Evolutionary conservation across 73 alveolate genomes (phyloP).

Genomic region (Tetrahymena borealis): DNA sequence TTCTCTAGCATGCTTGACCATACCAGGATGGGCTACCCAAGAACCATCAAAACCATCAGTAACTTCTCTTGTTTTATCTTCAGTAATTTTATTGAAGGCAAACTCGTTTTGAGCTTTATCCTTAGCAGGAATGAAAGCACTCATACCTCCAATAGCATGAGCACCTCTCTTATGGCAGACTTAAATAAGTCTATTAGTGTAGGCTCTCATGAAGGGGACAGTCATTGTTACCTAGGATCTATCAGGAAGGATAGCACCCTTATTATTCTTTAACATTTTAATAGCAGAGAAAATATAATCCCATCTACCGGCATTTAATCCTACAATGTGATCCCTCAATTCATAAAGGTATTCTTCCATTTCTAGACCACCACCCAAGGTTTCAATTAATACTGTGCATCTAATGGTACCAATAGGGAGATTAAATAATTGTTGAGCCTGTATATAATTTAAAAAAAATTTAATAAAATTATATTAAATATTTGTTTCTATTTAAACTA

Average conservation of each 20-base stretch:
- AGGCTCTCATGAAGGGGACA: conserved; percentile 24
- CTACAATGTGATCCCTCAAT: conserved; percentile 17
- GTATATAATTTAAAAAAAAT: not conserved
- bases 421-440: not conserved
- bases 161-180: conserved; percentile 47
- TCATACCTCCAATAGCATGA: conserved; percentile 50
- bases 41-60: conserved; percentile 54
- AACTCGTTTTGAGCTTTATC: conserved; percentile 16
- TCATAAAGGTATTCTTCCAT: conserved; percentile 47
- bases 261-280: conserved; percentile 7
- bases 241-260: conserved; percentile 10
- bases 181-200: conserved; percentile 18
- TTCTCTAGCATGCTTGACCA: conserved; percentile 29
- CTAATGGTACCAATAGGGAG: conserved; percentile 12
- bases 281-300: conserved; percentile 40
- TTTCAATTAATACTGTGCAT: conserved; percentile 32
- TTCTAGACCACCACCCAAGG: conserved; percentile 37
- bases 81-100: not conserved
- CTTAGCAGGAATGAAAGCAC: conserved; percentile 42
- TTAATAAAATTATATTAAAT: not conserved
- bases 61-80: conserved; percentile 42
- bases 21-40: conserved; percentile 56
- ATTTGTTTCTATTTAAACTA: not conserved
- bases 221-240: conserved; percentile 10
- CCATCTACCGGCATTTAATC: conserved; percentile 58